Evolutionary conservation across 1,284 basidiomycete species (phyloP).

Genomic region (Mrakiaceae sp.): DNA sequence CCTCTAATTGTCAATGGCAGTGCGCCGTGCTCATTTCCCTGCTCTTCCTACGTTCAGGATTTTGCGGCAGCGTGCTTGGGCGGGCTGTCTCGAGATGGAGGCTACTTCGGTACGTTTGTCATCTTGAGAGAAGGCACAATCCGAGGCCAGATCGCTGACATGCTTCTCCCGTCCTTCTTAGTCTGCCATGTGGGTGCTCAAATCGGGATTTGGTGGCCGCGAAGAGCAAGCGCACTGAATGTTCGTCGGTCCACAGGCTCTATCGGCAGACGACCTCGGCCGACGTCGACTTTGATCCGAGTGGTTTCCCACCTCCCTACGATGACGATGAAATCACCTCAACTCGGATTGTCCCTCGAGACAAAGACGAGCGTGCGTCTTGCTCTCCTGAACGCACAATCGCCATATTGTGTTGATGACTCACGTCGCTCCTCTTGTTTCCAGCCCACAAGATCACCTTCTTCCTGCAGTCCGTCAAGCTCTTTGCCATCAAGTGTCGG

Average conservation of each 20-base stretch:
- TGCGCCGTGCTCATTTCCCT: too few species aligned
- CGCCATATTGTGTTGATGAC: too few species aligned
- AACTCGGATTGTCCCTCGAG: background rate
- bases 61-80: too few species aligned
- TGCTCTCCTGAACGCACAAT: too few species aligned
- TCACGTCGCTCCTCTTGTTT: too few species aligned
- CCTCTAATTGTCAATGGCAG: too few species aligned
- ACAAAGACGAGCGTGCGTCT: background rate
- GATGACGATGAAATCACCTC: conserved; percentile 10
- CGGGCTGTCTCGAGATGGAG: conserved; percentile 7
- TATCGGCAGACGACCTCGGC: conserved; percentile 3
- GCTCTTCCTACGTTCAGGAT: too few species aligned
- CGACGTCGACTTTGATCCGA: conserved; percentile 5
- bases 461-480: conserved; percentile 7
- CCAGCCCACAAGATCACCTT: conserved; percentile 1
- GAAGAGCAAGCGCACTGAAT: background rate
- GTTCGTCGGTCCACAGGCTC: too few species aligned
- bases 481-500: conserved; percentile 8
- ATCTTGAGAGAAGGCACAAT: too few species aligned
- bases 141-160: too few species aligned
- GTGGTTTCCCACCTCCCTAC: conserved; percentile 1
- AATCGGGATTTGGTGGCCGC: background rate
- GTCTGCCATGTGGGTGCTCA: too few species aligned
- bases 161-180: too few species aligned
- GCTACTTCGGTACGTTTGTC: background rate